These are phyloP conservation scores for Crataegus laevigata DNA, from an alignment of 306 rosid genomes.

Conservation along the genomic window DNA sequence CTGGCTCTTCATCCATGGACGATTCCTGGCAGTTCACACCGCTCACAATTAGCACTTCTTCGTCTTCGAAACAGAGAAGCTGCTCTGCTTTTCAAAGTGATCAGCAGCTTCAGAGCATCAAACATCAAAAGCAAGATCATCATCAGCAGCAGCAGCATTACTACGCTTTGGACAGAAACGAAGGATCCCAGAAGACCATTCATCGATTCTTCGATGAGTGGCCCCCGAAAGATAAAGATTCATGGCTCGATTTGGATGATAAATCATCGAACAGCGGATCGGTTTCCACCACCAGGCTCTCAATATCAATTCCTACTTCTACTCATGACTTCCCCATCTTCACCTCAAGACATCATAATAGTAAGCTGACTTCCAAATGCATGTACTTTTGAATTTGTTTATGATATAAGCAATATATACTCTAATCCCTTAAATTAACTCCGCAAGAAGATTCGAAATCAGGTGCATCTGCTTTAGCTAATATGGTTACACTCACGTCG, in stretches of 20 bases:
- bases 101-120: slow-evolving; percentile 62
- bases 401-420: too few relatives aligned
- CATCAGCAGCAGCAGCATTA: slow-evolving; percentile 13
- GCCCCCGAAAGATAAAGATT: slow-evolving; percentile 60
- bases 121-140: slow-evolving; percentile 31
- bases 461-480: not conserved
- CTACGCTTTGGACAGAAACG: slow-evolving; percentile 32
- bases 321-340: slow-evolving; percentile 60
- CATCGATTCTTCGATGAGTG: slow-evolving; percentile 94
- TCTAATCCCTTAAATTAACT: not conserved
- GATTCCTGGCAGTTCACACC: slow-evolving; percentile 85
- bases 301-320: slow-evolving; percentile 77
- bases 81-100: slow-evolving; percentile 50
- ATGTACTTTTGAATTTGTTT: not conserved
- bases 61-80: slow-evolving; percentile 60
- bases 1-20: slow-evolving; percentile 59
- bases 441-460: too few relatives aligned
- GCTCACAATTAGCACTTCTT: slow-evolving; percentile 62
- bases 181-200: slow-evolving; percentile 71
- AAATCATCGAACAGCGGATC: slow-evolving; percentile 52
- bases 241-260: slow-evolving; percentile 81
- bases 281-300: slow-evolving; percentile 68
- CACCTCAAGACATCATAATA: slow-evolving; percentile 43
- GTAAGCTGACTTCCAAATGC: slow-evolving; percentile 1
- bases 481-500: not conserved